Evolutionary conservation across 2,329 filamentous ascomycete species (phyloP).

Genomic region (Hortaea sp.): DNA sequence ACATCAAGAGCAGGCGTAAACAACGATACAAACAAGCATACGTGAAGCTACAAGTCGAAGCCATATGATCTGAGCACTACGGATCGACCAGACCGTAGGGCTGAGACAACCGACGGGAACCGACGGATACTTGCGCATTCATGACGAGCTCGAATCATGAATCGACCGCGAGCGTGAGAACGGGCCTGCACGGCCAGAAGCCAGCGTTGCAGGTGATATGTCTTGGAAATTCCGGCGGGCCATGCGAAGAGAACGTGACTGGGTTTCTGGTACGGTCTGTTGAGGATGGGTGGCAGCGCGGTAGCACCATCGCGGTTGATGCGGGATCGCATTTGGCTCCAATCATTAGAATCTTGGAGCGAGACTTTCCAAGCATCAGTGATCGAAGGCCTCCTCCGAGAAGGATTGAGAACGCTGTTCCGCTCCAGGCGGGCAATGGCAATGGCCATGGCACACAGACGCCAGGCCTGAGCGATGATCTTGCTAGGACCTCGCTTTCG

Average conservation of each 20-base stretch:
- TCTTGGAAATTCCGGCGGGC: conserved; percentile 74
- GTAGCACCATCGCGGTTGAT: conserved; percentile 84
- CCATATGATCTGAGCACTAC: background rate
- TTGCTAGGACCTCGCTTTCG: conserved; percentile 5
- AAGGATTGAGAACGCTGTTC: background rate
- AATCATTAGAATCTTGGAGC: conserved; percentile 68
- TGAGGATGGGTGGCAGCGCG: conserved; percentile 66
- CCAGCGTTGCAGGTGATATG: conserved; percentile 38
- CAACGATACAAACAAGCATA: background rate
- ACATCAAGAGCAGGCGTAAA: background rate
- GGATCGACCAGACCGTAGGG: background rate
- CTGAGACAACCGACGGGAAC: conserved; percentile 8
- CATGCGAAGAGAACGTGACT: conserved; percentile 80
- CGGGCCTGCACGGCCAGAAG: conserved; percentile 28
- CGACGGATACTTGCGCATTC: conserved; percentile 19
- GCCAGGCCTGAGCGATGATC: background rate
- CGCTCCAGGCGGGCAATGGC: conserved; percentile 6
- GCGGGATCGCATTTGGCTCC: conserved; percentile 81
- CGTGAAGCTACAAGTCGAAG: background rate
- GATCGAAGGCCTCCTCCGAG: conserved; percentile 3
- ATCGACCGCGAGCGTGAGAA: conserved; percentile 21
- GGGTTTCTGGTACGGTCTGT: conserved; percentile 80
- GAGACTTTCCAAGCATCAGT: conserved; percentile 37
- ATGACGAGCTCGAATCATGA: conserved; percentile 31
- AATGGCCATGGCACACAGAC: conserved; percentile 1